Conservation (phyloP, 176 grass and related monocot species). For the Metroxylon sagu region DNA sequence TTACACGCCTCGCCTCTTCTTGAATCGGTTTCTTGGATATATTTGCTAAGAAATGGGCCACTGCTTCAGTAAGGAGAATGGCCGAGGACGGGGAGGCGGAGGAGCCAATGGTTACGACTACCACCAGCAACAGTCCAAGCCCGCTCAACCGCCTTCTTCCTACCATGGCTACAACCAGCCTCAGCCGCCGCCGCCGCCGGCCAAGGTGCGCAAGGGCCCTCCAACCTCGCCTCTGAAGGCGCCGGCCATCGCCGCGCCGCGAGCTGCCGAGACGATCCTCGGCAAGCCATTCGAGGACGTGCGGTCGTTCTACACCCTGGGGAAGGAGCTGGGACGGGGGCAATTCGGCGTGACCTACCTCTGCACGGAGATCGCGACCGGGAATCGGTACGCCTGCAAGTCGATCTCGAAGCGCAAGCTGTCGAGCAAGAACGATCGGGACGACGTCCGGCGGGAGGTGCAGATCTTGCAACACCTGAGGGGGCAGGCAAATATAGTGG, state of each 20-base stretch:
- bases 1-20: constrained; percentile 16
- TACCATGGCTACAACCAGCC: constrained; percentile 28
- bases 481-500: constrained; percentile 87
- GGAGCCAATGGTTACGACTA: constrained; percentile 48
- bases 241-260: not conserved
- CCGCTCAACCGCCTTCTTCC: constrained; percentile 19
- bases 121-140: constrained; percentile 21
- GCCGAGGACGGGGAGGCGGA: constrained; percentile 17
- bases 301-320: constrained; percentile 53
- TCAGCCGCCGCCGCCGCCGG: constrained; percentile 18
- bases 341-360: constrained; percentile 97
- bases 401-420: constrained; percentile 97
- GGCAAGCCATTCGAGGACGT: constrained; percentile 65
- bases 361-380: constrained; percentile 68
- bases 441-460: constrained; percentile 88
- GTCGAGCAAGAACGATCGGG: constrained; percentile 61
- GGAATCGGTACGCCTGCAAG: constrained; percentile 85
- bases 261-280: constrained; percentile 50
- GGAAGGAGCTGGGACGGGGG: constrained; percentile 90
- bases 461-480: constrained; percentile 96
- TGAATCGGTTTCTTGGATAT: constrained; percentile 8
- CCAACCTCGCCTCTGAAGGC: not conserved
- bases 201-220: constrained; percentile 26
- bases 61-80: constrained; percentile 46
- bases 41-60: constrained; percentile 54